A percentile compares a stretch with the other conserved stretches of the same genome.
Conservation (phyloP, 2,329 filamentous ascomycete species). For the Didymella pinodella region DNA sequence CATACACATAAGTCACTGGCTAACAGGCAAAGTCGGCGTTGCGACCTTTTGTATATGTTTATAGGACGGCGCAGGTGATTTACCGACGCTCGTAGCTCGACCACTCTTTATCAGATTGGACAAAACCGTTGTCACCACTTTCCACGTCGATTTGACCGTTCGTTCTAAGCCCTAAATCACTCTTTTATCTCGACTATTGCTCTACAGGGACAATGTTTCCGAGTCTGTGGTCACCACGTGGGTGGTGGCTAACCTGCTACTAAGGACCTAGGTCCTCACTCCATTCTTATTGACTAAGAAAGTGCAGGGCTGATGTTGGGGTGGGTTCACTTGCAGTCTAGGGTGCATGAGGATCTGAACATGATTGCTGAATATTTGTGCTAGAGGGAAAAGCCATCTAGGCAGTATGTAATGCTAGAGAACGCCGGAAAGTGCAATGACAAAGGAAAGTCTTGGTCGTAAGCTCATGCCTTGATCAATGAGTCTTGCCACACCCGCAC, state of each 20-base stretch:
- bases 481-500: constrained; percentile 34
- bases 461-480: constrained; percentile 13
- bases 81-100: neutral
- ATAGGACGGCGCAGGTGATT: no score
- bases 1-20: neutral
- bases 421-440: neutral
- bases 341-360: no score
- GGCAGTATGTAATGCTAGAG: neutral
- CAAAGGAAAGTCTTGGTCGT: neutral
- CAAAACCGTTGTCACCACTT: neutral
- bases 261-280: neutral
- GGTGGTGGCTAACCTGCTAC: neutral
- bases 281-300: no score
- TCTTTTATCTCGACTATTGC: neutral
- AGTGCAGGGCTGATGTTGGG: no score
- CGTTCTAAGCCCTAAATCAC: neutral
- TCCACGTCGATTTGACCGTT: neutral
- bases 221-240: neutral
- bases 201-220: neutral
- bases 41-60: neutral
- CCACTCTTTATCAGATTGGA: neutral
- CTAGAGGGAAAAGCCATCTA: no score
- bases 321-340: no score
- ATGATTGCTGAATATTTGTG: no score
- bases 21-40: neutral